Evolutionary conservation across 2,329 filamentous ascomycete species (phyloP).

Genomic region (Coniosporium tulheliwenetii): DNA sequence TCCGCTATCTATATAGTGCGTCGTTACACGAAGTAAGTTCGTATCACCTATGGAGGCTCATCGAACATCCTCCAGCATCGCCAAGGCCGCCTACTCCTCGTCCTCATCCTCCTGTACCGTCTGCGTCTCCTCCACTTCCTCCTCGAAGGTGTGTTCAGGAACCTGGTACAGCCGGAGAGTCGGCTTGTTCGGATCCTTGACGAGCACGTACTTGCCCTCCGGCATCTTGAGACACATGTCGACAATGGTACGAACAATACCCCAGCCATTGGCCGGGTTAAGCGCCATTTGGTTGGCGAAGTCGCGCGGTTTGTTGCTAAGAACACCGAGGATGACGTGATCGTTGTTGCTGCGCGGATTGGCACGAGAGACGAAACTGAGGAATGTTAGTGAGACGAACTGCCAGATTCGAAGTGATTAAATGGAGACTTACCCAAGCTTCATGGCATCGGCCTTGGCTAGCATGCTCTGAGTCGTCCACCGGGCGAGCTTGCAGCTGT

Average conservation of each 20-base stretch:
- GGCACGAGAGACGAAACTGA: conserved; percentile 80
- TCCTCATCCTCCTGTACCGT: conserved; percentile 37
- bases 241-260: conserved; percentile 93
- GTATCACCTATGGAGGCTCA: no score
- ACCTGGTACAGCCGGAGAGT: conserved; percentile 89
- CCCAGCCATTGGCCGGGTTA: conserved; percentile 93
- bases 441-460: conserved; percentile 95
- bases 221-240: conserved; percentile 76
- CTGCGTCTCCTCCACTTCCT: conserved; percentile 61
- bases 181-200: conserved; percentile 91
- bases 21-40: no score
- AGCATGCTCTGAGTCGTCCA: conserved; percentile 97
- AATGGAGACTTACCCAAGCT: conserved; percentile 58
- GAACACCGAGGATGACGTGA: conserved; percentile 87
- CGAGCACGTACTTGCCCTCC: conserved; percentile 65
- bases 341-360: conserved; percentile 87
- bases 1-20: no score
- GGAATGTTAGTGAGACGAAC: conserved; percentile 11
- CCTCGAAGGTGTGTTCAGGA: conserved; percentile 75
- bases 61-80: no score
- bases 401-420: background rate
- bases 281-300: conserved; percentile 98
- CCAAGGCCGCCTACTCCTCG: conserved; percentile 22
- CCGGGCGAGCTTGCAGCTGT: conserved; percentile 93
- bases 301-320: conserved; percentile 95